A percentile compares a stretch with the other conserved stretches of the same genome.
phyloP scores from a whole-genome alignment of 2,329 filamentous ascomycete species.

The Penicillium fuscoglaucum region DNA sequence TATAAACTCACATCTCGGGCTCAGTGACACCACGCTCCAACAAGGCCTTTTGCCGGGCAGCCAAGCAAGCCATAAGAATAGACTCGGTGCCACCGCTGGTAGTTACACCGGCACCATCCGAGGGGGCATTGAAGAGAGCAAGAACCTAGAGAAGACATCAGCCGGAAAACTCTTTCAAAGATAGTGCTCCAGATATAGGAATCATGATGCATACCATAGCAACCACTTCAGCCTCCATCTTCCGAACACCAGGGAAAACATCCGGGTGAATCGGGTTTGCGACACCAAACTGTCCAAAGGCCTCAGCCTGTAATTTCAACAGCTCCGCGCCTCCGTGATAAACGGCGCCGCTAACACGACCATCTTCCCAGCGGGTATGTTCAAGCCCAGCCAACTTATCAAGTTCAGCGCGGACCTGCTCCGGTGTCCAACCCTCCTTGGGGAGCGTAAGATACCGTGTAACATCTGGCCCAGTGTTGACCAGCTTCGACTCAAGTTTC shows the following conservation, averaged over 20 bases:
- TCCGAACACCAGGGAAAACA: conserved; percentile 94
- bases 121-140: conserved; percentile 82
- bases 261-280: conserved; percentile 97
- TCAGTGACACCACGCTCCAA: conserved; percentile 82
- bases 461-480: conserved; percentile 69
- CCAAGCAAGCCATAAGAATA: conserved; percentile 92
- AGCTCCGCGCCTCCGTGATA: conserved; percentile 89
- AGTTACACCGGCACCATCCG: conserved; percentile 81
- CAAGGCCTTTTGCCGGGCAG: conserved; percentile 85
- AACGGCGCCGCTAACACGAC: conserved; percentile 88
- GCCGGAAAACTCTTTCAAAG: not conserved
- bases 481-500: conserved; percentile 81
- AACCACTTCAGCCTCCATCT: conserved; percentile 99
- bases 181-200: not conserved
- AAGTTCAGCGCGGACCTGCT: conserved; percentile 77
- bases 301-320: conserved; percentile 82
- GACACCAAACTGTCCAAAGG: conserved; percentile 91
- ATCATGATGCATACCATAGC: conserved; percentile 70
- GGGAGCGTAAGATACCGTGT: conserved; percentile 75
- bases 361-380: conserved; percentile 96
- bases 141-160: conserved; percentile 53
- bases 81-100: conserved; percentile 94
- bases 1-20: conserved; percentile 77
- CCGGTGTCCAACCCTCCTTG: conserved; percentile 76
- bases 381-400: conserved; percentile 78